Percentiles rank a stretch among this genome's conserved stretches.
phyloP scores from a whole-genome alignment of 352 stramenopile genomes.

The Blastocystis sp. region DNA sequence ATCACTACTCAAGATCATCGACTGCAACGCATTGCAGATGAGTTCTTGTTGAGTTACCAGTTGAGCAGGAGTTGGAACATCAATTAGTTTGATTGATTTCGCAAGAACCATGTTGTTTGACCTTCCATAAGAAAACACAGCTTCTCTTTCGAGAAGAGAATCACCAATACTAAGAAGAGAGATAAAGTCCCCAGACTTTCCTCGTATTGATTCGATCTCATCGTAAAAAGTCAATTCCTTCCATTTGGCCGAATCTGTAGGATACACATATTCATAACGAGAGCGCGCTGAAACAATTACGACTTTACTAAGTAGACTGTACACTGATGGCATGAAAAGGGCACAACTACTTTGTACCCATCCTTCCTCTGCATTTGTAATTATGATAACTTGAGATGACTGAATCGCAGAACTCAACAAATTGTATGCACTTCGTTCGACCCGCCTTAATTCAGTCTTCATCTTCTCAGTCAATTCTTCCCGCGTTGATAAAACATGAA shows the following conservation, averaged over 20 bases:
- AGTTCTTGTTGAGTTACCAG: constrained; percentile 9
- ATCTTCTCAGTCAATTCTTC: background rate
- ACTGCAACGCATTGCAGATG: background rate
- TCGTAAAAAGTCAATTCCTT: constrained; percentile 81
- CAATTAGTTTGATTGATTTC: constrained; percentile 67
- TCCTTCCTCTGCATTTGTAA: constrained; percentile 79
- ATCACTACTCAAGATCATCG: background rate
- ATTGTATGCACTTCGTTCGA: constrained; percentile 74
- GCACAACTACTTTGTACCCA: constrained; percentile 80
- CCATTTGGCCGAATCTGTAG: constrained; percentile 75
- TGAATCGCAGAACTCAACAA: constrained; percentile 73
- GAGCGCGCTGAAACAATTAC: constrained; percentile 81
- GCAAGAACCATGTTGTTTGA: constrained; percentile 38
- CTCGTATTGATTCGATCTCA: constrained; percentile 67
- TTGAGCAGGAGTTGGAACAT: constrained; percentile 63
- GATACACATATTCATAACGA: constrained; percentile 80
- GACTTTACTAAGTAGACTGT: constrained; percentile 75
- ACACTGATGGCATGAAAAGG: constrained; percentile 77
- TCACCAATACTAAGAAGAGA: constrained; percentile 67
- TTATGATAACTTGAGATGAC: constrained; percentile 76
- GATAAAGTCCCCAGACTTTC: background rate
- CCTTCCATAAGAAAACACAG: constrained; percentile 46
- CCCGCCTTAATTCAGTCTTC: constrained; percentile 69
- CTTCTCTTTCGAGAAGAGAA: constrained; percentile 65
- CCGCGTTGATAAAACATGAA: background rate